Evolutionary conservation across 2,329 filamentous ascomycete species (phyloP).

Genomic region (Colletotrichum musae): DNA sequence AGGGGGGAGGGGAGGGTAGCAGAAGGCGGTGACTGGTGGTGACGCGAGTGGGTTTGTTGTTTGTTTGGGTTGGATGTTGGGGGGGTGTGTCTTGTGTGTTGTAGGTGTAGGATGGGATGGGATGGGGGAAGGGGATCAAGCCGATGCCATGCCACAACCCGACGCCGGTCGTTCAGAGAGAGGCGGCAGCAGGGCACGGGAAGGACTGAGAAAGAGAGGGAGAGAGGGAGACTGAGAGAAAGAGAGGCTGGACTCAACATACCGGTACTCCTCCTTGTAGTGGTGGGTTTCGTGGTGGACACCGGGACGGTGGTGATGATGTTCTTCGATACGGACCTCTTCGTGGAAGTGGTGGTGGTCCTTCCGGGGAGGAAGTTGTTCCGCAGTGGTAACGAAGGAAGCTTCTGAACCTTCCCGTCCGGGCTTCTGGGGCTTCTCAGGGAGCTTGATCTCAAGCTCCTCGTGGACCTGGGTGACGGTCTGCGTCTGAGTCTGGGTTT

Average conservation of each 20-base stretch:
- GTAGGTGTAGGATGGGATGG: background rate
- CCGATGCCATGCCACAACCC: too few species aligned
- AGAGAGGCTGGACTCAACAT: constrained; percentile 49
- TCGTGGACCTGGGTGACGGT: constrained; percentile 76
- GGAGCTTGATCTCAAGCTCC: constrained; percentile 88
- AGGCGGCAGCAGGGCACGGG: background rate
- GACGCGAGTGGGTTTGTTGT: background rate
- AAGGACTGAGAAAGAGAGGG: constrained; percentile 31
- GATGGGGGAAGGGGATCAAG: too few species aligned
- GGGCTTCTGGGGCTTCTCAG: constrained; percentile 74
- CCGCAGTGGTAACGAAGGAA: constrained; percentile 73
- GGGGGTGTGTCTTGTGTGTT: background rate
- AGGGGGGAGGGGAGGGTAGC: constrained; percentile 7
- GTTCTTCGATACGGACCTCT: constrained; percentile 86
- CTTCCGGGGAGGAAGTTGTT: constrained; percentile 62
- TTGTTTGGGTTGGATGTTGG: background rate
- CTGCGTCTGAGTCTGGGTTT: constrained; percentile 65
- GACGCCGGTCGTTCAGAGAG: too few species aligned
- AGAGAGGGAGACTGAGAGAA: constrained; percentile 4
- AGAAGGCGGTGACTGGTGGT: constrained; percentile 25
- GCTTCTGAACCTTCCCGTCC: constrained; percentile 98
- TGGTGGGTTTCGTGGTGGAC: constrained; percentile 67
- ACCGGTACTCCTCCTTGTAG: constrained; percentile 68
- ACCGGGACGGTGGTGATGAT: constrained; percentile 80
- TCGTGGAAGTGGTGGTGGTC: constrained; percentile 80